Percentiles rank a stretch among this genome's conserved stretches.
phyloP scores from a whole-genome alignment of 2,329 filamentous ascomycete genomes.

The Stagonosporopsis chrysanthemi region DNA sequence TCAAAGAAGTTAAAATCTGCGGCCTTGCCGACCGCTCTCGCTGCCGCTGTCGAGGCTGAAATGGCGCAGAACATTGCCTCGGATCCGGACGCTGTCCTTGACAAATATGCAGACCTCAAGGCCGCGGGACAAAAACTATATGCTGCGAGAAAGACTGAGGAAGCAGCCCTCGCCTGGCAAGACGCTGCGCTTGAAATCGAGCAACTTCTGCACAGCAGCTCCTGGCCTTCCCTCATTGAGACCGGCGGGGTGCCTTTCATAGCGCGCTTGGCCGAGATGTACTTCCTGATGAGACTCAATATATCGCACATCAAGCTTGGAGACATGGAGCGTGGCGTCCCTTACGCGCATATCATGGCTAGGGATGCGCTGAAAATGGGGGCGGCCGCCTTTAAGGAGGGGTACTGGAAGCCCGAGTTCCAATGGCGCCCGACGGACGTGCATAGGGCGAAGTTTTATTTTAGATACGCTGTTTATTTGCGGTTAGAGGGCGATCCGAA shows the following conservation, averaged over 20 bases:
- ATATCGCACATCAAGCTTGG: slow-evolving; percentile 20
- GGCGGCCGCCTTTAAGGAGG: no score
- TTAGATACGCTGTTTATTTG: no score
- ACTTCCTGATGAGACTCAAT: slow-evolving; percentile 29
- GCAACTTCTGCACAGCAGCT: background rate
- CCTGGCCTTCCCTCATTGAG: background rate
- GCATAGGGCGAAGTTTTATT: no score
- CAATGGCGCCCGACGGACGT: no score
- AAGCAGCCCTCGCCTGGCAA: background rate
- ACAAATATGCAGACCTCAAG: background rate
- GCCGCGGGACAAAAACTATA: background rate
- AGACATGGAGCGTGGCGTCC: no score
- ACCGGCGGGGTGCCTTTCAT: slow-evolving; percentile 19
- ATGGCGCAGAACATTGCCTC: slow-evolving; percentile 21
- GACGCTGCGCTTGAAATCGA: slow-evolving; percentile 1
- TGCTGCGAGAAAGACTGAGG: background rate
- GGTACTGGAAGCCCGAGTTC: no score
- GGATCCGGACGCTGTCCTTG: background rate
- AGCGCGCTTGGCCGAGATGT: slow-evolving; percentile 20
- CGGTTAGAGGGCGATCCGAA: no score
- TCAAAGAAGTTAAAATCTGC: slow-evolving; percentile 14
- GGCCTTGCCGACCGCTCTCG: slow-evolving; percentile 21
- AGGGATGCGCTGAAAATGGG: no score
- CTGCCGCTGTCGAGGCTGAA: slow-evolving; percentile 13
- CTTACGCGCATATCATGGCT: no score